Base-by-base conservation (phyloP, 2,329 filamentous ascomycete species). In the Cercospora berteroae region DNA sequence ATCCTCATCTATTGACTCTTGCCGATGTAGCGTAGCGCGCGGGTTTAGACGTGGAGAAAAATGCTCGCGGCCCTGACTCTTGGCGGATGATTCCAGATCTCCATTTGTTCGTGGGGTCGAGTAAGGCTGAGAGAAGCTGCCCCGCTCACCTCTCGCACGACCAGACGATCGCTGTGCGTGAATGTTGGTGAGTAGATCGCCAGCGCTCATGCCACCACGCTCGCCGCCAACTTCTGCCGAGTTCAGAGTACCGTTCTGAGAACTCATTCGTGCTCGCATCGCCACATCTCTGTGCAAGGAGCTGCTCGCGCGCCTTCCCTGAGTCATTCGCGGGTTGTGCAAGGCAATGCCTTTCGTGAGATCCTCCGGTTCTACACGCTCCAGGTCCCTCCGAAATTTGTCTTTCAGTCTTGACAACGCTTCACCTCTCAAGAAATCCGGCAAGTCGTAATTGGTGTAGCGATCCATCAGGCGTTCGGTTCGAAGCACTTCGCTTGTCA, bases 391-490 rank as follows among this genome's bases (percentile, higher is more conserved):
- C 9, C 72, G 70, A 74, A 99, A 99, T 75, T 98, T 99, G 72
- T 96, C 92, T 77, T 98, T 98, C 20, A 99, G 81, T 20, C 94
- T 86, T 69, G 91, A 88, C 42, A 99, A 77, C 0, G 94, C 91
- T 67, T 91, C 87, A 5, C 95, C 95, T 31, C 94, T 89, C 7
- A 99, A 83, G 67, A 95, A 90, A 73, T 97, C 97, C 0, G 96
- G 95, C 55, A 99, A 83, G 75, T 98, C 93, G 75, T 93, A 95
- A 20, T 89, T 90, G 0, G 94, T 97, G 77, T 93, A 97, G 72
- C 91, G 92, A 77, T 95, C 90, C 91, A 99, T 97, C 70, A 92
- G 89, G 77, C 92, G 92, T 77, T 99, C 95, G 0, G 94, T 97
- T 59, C 93, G 90, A 12, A 99, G 80, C 0, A 99, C 94, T 75